A percentile compares a stretch with the other conserved stretches of the same genome.
These are phyloP conservation scores for Sherardia arvensis DNA, from an alignment of 257 asterid species.

Conservation along the genomic window DNA sequence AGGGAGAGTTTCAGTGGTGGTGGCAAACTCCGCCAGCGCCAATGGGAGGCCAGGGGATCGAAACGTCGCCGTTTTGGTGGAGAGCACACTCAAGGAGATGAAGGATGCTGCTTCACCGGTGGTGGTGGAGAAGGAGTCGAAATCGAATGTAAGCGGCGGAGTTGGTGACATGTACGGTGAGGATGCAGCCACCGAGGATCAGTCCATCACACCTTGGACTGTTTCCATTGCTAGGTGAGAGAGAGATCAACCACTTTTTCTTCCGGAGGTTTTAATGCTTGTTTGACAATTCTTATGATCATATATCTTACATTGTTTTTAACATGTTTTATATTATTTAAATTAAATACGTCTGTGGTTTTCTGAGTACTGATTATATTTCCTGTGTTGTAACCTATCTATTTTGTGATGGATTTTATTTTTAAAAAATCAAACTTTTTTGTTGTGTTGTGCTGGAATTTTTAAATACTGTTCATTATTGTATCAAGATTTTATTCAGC, in stretches of 20 bases:
- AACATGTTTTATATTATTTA: neutral
- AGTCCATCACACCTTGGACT: conserved; percentile 39
- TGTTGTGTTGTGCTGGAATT: neutral
- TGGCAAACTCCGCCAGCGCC: conserved; percentile 50
- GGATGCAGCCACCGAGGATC: conserved; percentile 46
- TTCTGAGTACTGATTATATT: neutral
- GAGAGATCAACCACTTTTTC: conserved; percentile 2
- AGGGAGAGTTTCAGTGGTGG: conserved; percentile 37
- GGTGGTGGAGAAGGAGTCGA: conserved; percentile 19
- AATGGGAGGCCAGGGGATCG: conserved; percentile 67
- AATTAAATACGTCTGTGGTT: neutral
- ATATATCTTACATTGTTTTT: neutral
- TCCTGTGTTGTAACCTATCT: neutral
- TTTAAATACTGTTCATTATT: neutral
- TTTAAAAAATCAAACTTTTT: neutral
- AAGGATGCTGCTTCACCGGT: conserved; percentile 16
- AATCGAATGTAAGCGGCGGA: conserved; percentile 32
- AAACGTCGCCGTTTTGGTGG: conserved; percentile 52
- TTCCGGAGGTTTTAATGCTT: neutral
- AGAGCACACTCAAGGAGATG: conserved; percentile 26
- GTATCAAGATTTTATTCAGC: neutral
- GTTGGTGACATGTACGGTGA: conserved; percentile 41
- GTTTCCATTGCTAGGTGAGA: conserved; percentile 52
- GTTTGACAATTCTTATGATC: conserved; percentile 3
- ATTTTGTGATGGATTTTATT: neutral